Evolutionary conservation across 768 basidiomycete genomes (phyloP).

Genomic region (Tylopilus sp.): DNA sequence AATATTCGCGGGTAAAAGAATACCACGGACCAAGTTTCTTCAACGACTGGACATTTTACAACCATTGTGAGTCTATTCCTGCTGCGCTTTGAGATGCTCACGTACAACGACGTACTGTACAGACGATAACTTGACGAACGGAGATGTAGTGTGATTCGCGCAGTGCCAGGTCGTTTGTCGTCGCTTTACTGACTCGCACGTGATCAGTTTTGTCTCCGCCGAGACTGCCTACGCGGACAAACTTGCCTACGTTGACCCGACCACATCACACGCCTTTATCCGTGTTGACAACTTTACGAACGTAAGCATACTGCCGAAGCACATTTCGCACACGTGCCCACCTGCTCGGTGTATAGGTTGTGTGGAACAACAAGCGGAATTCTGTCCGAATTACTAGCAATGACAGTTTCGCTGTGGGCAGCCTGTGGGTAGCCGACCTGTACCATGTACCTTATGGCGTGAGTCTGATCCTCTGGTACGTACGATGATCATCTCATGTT

Average conservation of each 20-base stretch:
- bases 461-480: conserved; percentile 20
- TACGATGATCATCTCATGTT: conserved; percentile 1
- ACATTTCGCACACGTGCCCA: neutral
- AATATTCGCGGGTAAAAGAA: conserved; percentile 52
- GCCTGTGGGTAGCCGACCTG: conserved; percentile 63
- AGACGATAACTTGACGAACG: conserved; percentile 72
- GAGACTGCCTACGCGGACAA: conserved; percentile 41
- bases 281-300: conserved; percentile 68
- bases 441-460: conserved; percentile 64
- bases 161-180: neutral
- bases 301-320: conserved; percentile 28
- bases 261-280: conserved; percentile 71
- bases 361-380: conserved; percentile 56
- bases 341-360: conserved; percentile 16
- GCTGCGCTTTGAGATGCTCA: neutral
- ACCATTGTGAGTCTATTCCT: conserved; percentile 41
- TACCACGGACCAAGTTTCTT: conserved; percentile 65
- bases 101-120: neutral
- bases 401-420: conserved; percentile 54
- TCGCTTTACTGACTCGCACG: conserved; percentile 19
- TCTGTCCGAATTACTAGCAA: conserved; percentile 60
- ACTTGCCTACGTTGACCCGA: conserved; percentile 59
- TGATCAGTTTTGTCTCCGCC: conserved; percentile 45
- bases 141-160: conserved; percentile 48
- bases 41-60: conserved; percentile 64